phyloP scores from a whole-genome alignment of 805 yeast genomes.

The Candida pseudofarinosa region DNA sequence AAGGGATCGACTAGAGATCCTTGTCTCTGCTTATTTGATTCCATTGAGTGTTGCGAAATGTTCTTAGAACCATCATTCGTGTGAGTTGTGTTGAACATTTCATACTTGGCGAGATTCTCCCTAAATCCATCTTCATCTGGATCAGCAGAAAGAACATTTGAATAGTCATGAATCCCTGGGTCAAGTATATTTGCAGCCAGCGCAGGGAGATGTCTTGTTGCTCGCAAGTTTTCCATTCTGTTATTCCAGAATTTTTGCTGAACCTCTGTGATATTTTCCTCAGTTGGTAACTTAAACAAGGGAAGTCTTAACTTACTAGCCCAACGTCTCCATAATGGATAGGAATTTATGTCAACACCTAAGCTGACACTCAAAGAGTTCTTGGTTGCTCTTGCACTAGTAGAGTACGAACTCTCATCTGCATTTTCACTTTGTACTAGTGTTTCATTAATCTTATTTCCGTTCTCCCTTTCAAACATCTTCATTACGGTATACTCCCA shows the following conservation, averaged over 20 bases:
- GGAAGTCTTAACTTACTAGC: constrained; percentile 39
- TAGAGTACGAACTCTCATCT: constrained; percentile 14
- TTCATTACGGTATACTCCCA: constrained; percentile 54
- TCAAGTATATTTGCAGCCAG: not conserved
- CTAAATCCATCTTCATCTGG: not conserved
- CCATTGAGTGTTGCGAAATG: not conserved
- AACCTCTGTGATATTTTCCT: constrained; percentile 21
- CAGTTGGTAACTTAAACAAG: constrained; percentile 41
- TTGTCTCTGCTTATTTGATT: not conserved
- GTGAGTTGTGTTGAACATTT: not conserved
- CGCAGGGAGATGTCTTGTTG: not conserved
- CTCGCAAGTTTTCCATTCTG: constrained; percentile 7
- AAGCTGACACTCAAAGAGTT: constrained; percentile 26
- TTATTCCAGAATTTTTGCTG: constrained; percentile 16
- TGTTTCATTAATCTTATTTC: constrained; percentile 21
- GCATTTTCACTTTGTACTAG: constrained; percentile 2
- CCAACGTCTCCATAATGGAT: constrained; percentile 36
- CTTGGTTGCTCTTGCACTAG: constrained; percentile 22
- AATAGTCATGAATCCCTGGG: not conserved
- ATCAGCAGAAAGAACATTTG: not conserved
- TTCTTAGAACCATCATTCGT: not conserved
- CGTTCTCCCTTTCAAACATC: constrained; percentile 34
- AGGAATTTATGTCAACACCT: constrained; percentile 25
- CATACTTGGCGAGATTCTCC: not conserved
- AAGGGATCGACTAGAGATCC: not conserved